phyloP scores from a whole-genome alignment of 768 basidiomycete genomes.

The Mrakia gelida region DNA sequence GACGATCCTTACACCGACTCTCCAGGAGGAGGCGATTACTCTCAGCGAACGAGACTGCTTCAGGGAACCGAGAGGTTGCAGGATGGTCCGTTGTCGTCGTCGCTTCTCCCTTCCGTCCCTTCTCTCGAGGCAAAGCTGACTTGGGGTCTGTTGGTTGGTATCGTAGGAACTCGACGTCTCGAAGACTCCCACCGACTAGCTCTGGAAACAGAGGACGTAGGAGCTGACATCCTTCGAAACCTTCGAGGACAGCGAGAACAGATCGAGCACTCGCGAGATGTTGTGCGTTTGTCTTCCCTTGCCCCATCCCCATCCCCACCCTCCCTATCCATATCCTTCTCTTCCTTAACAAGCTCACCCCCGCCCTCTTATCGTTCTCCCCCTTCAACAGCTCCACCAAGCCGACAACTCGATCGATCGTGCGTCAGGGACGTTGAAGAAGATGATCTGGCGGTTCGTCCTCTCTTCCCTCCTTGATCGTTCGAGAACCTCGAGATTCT shows the following conservation, averaged over 20 bases:
- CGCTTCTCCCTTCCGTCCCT: neutral
- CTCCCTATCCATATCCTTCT: neutral
- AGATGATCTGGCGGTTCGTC: constrained; percentile 88
- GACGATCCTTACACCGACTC: constrained; percentile 69
- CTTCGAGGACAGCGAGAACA: constrained; percentile 84
- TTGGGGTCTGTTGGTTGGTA: no score
- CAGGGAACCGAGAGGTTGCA: constrained; percentile 71
- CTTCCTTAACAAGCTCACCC: neutral
- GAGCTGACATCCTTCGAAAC: constrained; percentile 83
- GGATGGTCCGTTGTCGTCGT: constrained; percentile 53
- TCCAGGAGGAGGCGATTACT: constrained; percentile 48
- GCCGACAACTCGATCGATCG: constrained; percentile 87
- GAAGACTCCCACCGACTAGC: constrained; percentile 89
- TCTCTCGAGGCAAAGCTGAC: neutral
- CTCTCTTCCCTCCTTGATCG: constrained; percentile 37
- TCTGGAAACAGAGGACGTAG: constrained; percentile 92
- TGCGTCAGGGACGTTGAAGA: constrained; percentile 84
- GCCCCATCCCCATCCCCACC: neutral
- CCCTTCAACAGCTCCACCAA: constrained; percentile 63
- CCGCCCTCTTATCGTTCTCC: neutral
- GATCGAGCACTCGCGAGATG: constrained; percentile 87
- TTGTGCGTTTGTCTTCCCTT: constrained; percentile 52
- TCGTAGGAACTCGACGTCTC: constrained; percentile 57
- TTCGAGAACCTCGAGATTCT: constrained; percentile 18
- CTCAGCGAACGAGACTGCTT: constrained; percentile 74